These are phyloP conservation scores for Aspergillus nidulans DNA, from an alignment of 495 filamentous ascomycete species.

Conservation along the genomic window DNA sequence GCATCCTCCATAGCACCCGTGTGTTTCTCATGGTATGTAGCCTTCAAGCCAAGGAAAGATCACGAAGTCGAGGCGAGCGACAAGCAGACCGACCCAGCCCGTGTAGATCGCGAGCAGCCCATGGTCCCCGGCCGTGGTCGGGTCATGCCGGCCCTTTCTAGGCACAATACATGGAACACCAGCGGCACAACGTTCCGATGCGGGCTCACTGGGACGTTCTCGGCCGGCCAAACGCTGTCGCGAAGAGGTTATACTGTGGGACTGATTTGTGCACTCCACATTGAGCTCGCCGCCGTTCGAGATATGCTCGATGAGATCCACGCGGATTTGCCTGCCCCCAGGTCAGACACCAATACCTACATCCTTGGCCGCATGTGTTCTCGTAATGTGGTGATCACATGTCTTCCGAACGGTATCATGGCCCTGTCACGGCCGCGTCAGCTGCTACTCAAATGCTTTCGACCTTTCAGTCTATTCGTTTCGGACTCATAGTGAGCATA, in stretches of 20 bases:
- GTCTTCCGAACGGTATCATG: neutral
- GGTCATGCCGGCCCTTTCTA: neutral
- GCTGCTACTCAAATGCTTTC: neutral
- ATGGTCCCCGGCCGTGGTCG: neutral
- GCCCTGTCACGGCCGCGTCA: neutral
- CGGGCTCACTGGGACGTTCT: neutral
- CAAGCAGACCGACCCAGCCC: too few species aligned
- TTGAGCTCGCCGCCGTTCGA: slow-evolving; percentile 30
- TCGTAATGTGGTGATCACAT: slow-evolving; percentile 27
- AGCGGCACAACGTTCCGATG: neutral
- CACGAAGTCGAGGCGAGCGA: too few species aligned
- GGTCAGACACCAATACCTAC: slow-evolving; percentile 25
- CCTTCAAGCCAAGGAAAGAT: too few species aligned
- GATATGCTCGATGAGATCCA: slow-evolving; percentile 30
- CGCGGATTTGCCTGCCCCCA: slow-evolving; percentile 1
- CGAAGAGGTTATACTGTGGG: slow-evolving; percentile 33
- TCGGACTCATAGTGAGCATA: slow-evolving; percentile 6
- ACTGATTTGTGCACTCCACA: slow-evolving; percentile 30
- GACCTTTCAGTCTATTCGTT: neutral
- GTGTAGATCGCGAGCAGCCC: neutral
- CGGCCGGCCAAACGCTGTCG: too few species aligned
- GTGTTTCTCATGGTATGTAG: too few species aligned
- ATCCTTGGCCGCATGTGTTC: slow-evolving; percentile 26
- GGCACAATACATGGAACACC: neutral
- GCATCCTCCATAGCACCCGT: neutral